Conservation (phyloP, 202 grass and related monocot genomes). For the Digitaria exilis region DNA sequence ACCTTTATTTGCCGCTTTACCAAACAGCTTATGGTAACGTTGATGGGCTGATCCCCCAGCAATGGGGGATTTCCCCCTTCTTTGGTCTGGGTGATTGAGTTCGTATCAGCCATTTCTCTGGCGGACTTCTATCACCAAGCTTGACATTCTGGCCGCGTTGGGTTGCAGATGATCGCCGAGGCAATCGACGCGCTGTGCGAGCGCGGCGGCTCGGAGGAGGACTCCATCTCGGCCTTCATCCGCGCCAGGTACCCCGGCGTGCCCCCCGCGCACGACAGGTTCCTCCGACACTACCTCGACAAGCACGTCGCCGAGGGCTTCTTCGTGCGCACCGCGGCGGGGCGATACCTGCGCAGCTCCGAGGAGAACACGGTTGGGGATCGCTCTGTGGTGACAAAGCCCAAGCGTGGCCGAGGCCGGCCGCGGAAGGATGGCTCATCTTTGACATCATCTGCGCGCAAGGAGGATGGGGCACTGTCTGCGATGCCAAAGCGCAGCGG, state of each 20-base stretch:
- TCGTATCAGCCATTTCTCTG: not conserved
- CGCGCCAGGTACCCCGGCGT: conserved; percentile 40
- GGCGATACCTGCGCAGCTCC: conserved; percentile 20
- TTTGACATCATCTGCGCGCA: not conserved
- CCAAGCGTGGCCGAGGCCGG: conserved; percentile 28
- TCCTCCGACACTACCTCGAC: conserved; percentile 55
- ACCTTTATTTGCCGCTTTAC: not conserved
- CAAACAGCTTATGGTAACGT: not conserved
- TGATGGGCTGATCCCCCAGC: not conserved
- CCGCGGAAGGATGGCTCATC: not conserved
- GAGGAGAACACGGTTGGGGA: not conserved
- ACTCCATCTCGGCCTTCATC: conserved; percentile 50
- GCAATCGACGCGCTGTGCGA: conserved; percentile 48
- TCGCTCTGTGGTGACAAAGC: not conserved
- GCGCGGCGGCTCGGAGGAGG: conserved; percentile 47
- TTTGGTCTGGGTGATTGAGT: not conserved
- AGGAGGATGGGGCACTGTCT: not conserved
- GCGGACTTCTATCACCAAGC: not conserved
- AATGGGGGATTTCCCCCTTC: not conserved
- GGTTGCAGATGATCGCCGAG: conserved; percentile 56
- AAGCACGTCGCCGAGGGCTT: conserved; percentile 50
- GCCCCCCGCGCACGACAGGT: conserved; percentile 40
- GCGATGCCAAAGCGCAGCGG: not conserved
- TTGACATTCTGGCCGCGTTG: conserved; percentile 18
- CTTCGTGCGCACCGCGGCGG: conserved; percentile 31